A percentile compares a stretch with the other conserved stretches of the same genome.
Evolutionary conservation across 805 yeast species (phyloP).

Genomic region (Deakozyma indianensis): DNA sequence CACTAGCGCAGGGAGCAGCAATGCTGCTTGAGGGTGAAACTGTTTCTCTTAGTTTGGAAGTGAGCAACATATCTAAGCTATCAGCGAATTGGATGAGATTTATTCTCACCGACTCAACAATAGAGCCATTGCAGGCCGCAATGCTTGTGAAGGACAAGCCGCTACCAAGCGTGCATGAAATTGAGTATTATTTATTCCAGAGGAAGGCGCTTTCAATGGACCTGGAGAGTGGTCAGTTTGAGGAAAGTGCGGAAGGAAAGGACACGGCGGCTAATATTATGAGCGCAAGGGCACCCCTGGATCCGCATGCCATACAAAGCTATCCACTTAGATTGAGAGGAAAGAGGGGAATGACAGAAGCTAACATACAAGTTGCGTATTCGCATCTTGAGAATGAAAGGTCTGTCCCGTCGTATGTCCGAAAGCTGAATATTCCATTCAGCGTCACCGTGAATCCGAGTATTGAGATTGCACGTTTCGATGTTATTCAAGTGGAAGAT

Average conservation of each 20-base stretch:
- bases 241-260: slow-evolving; percentile 18
- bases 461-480: slow-evolving; percentile 62
- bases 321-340: slow-evolving; percentile 51
- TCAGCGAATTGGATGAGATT: slow-evolving; percentile 43
- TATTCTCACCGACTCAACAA: slow-evolving; percentile 58
- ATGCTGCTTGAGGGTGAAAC: slow-evolving; percentile 74
- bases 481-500: slow-evolving; percentile 35
- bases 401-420: slow-evolving; percentile 23
- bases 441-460: slow-evolving; percentile 58
- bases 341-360: slow-evolving; percentile 57
- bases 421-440: slow-evolving; percentile 54
- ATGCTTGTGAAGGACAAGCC: slow-evolving; percentile 31
- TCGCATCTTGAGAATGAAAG: slow-evolving; percentile 22
- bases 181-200: slow-evolving; percentile 51
- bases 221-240: not conserved
- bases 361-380: slow-evolving; percentile 53
- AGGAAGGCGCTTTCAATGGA: slow-evolving; percentile 34
- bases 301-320: slow-evolving; percentile 27
- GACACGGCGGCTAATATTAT: slow-evolving; percentile 9
- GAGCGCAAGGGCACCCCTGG: slow-evolving; percentile 11
- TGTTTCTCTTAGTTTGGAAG: slow-evolving; percentile 31
- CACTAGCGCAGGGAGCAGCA: slow-evolving; percentile 48
- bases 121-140: slow-evolving; percentile 45
- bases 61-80: slow-evolving; percentile 47
- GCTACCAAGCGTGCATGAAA: slow-evolving; percentile 55